Evolutionary conservation across 2,329 filamentous ascomycete genomes (phyloP).

Genomic region (Aspergillus sergii): DNA sequence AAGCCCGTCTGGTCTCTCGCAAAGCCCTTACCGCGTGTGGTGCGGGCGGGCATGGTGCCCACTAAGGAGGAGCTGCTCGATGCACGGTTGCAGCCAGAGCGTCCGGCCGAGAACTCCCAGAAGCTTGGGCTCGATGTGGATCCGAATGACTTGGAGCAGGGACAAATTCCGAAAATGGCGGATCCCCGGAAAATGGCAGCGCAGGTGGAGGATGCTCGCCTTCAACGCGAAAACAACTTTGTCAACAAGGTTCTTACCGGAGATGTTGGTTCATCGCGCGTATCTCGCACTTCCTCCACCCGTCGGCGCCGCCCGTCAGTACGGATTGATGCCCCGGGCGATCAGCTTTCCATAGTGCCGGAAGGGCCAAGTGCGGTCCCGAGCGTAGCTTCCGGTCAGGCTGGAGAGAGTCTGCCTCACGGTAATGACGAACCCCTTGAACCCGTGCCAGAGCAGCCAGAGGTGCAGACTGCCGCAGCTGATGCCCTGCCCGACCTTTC

Average conservation of each 20-base stretch:
- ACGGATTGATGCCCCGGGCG: conserved; percentile 9
- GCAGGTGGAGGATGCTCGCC: conserved; percentile 47
- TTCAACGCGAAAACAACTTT: conserved; percentile 45
- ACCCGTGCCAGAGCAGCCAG: background rate
- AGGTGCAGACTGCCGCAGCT: background rate
- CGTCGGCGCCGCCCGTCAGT: conserved; percentile 24
- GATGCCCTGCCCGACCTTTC: conserved; percentile 18
- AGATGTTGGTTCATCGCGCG: conserved; percentile 25
- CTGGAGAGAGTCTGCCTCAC: background rate
- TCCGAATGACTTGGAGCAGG: conserved; percentile 48
- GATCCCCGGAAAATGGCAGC: conserved; percentile 47
- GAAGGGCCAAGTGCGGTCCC: background rate
- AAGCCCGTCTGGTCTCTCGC: conserved; percentile 59
- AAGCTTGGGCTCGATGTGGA: conserved; percentile 41
- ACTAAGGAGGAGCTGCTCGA: conserved; percentile 44
- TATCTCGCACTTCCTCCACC: conserved; percentile 24
- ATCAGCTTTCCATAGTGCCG: background rate
- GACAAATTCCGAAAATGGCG: conserved; percentile 40
- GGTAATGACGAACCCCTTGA: background rate
- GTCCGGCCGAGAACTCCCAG: conserved; percentile 36
- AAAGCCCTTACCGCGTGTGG: conserved; percentile 57
- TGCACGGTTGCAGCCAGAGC: conserved; percentile 31
- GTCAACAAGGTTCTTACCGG: conserved; percentile 39
- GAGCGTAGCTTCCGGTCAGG: background rate
- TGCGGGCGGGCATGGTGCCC: conserved; percentile 57